Percentiles rank a stretch among this genome's conserved stretches.
Evolutionary conservation across 345 rosid genomes (phyloP).

Genomic region (Populus tremula): DNA sequence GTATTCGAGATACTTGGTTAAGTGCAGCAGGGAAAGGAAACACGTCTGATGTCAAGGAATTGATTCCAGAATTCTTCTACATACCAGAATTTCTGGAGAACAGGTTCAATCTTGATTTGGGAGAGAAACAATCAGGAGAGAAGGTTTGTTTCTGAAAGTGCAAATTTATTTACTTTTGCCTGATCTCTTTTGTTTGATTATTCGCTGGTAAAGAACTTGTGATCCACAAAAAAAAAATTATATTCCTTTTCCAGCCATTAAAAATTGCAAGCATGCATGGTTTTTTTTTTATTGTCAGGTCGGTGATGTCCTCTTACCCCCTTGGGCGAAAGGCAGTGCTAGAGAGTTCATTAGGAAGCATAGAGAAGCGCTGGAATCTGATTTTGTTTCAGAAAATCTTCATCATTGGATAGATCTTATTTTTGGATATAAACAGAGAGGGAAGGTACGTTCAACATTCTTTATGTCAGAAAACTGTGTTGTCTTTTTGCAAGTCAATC

Average conservation of each 20-base stretch:
- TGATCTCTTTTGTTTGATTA: constrained; percentile 13
- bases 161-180: not conserved
- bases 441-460: constrained; percentile 57
- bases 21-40: constrained; percentile 99
- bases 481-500: not conserved
- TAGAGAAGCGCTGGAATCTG: constrained; percentile 93
- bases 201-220: not conserved
- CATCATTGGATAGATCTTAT: constrained; percentile 99
- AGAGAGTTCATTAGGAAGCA: constrained; percentile 91
- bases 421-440: constrained; percentile 96
- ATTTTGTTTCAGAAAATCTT: constrained; percentile 91
- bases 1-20: constrained; percentile 89
- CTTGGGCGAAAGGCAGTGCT: constrained; percentile 95
- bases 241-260: not conserved
- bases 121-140: constrained; percentile 98
- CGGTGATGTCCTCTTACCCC: constrained; percentile 84
- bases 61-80: constrained; percentile 98
- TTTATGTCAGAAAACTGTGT: not conserved
- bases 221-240: not conserved
- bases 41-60: constrained; percentile 97
- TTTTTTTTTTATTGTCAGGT: constrained; percentile 46
- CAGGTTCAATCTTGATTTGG: constrained; percentile 78
- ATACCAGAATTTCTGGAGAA: constrained; percentile 94
- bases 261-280: constrained; percentile 5
- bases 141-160: constrained; percentile 56